Evolutionary conservation across 768 basidiomycete species (phyloP).

Genomic region (Leucocoprinus leucothites): DNA sequence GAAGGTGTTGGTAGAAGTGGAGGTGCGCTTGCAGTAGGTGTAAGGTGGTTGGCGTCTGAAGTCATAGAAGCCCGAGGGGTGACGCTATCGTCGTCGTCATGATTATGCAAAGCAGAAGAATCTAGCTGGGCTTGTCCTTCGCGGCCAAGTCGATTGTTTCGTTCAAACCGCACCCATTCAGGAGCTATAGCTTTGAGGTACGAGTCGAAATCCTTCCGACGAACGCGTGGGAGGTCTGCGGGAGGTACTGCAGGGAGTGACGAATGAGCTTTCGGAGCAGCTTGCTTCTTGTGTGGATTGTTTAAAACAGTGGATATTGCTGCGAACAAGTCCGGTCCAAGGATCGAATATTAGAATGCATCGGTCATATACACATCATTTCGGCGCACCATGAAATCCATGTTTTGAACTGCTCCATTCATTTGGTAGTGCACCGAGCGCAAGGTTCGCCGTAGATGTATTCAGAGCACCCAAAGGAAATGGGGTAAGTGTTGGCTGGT

Average conservation of each 20-base stretch:
- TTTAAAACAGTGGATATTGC: conserved; percentile 94
- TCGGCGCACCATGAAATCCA: conserved; percentile 80
- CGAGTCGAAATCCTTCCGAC: conserved; percentile 78
- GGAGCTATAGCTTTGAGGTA: conserved; percentile 71
- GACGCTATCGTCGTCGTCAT: conserved; percentile 21
- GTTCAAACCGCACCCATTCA: conserved; percentile 78
- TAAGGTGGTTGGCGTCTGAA: conserved; percentile 13
- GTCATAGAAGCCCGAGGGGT: conserved; percentile 14
- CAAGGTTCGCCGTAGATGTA: conserved; percentile 46
- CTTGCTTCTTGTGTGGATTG: conserved; percentile 80
- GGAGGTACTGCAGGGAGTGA: conserved; percentile 67
- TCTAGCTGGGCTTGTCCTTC: conserved; percentile 40
- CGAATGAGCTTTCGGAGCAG: conserved; percentile 87
- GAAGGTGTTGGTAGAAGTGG: conserved; percentile 13
- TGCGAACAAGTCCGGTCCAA: conserved; percentile 26
- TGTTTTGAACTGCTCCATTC: conserved; percentile 82
- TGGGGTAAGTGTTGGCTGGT: conserved; percentile 34
- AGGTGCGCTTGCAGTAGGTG: conserved; percentile 19
- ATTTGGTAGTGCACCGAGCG: conserved; percentile 45
- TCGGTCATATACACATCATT: background rate
- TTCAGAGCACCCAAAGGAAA: conserved; percentile 48
- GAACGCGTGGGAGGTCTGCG: conserved; percentile 76
- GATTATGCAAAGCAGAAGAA: conserved; percentile 12
- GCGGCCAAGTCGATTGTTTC: conserved; percentile 33
- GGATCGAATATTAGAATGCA: background rate